These are phyloP conservation scores for Lodderomyces jiufengensis DNA, from an alignment of 1,139 yeast species.

Conservation along the genomic window DNA sequence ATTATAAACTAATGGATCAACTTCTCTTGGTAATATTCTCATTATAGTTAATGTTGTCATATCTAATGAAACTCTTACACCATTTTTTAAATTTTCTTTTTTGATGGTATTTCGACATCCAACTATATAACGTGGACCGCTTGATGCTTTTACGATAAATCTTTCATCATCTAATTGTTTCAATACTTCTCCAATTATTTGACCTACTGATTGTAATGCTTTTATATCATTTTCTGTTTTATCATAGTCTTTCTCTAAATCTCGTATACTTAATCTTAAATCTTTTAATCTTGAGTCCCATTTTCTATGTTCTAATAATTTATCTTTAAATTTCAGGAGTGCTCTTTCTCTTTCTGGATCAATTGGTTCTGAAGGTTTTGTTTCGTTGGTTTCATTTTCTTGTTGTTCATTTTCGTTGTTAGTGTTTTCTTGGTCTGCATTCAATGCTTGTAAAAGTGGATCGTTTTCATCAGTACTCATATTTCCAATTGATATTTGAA, in stretches of 20 bases:
- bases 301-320: conserved; percentile 87
- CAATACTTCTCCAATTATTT: conserved; percentile 94
- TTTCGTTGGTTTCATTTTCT: neutral
- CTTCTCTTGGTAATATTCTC: conserved; percentile 97
- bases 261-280: conserved; percentile 78
- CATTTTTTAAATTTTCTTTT: conserved; percentile 80
- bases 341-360: conserved; percentile 83
- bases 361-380: conserved; percentile 46
- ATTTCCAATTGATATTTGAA: too few species aligned
- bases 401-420: neutral
- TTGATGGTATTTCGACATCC: conserved; percentile 95
- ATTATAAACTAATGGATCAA: conserved; percentile 95
- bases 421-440: conserved; percentile 30
- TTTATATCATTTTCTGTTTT: conserved; percentile 96
- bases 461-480: conserved; percentile 66
- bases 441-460: conserved; percentile 70
- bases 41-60: conserved; percentile 97
- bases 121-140: conserved; percentile 97
- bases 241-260: conserved; percentile 76
- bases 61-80: conserved; percentile 93
- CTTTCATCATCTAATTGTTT: conserved; percentile 94
- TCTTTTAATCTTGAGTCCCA: conserved; percentile 93
- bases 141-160: conserved; percentile 93
- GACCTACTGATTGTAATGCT: conserved; percentile 97
- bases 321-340: conserved; percentile 73